Evolutionary conservation across 805 yeast genomes (phyloP).

Genomic region (Teunomyces pallodes): DNA sequence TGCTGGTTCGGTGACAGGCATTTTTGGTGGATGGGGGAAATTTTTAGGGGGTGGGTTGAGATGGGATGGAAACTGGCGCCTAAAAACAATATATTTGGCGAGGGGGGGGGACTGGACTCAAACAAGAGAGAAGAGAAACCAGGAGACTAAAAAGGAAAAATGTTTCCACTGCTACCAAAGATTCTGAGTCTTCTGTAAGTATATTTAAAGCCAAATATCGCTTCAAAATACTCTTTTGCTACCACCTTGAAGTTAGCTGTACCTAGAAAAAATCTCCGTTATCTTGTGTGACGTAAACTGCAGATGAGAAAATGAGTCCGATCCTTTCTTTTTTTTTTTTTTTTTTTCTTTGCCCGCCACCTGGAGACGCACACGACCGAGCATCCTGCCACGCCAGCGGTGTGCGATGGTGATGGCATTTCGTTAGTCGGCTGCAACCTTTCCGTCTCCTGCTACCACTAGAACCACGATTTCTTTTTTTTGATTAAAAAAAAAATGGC

Average conservation of each 20-base stretch:
- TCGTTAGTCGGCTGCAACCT: not conserved
- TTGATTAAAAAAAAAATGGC: slow-evolving; percentile 6
- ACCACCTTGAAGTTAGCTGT: too few relatives aligned
- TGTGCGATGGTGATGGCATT: not conserved
- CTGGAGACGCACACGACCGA: not conserved
- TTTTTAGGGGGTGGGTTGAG: not conserved
- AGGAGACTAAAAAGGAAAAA: not conserved
- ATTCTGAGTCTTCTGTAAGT: too few relatives aligned
- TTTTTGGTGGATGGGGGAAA: not conserved
- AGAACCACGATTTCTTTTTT: too few relatives aligned
- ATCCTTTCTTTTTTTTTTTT: not conserved
- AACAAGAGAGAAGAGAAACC: not conserved
- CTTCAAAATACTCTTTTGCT: not conserved
- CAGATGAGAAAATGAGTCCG: not conserved
- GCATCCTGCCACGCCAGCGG: not conserved
- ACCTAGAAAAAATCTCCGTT: not conserved
- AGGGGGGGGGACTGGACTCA: not conserved
- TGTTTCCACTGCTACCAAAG: not conserved
- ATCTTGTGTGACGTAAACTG: slow-evolving; percentile 1
- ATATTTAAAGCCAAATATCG: not conserved
- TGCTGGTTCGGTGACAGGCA: slow-evolving; percentile 2
- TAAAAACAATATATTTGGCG: not conserved
- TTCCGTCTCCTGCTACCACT: not conserved
- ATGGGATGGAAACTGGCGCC: not conserved
- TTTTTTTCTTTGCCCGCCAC: too few relatives aligned